These are phyloP conservation scores for Russula virescens DNA, from an alignment of 768 basidiomycete genomes.

Conservation along the genomic window DNA sequence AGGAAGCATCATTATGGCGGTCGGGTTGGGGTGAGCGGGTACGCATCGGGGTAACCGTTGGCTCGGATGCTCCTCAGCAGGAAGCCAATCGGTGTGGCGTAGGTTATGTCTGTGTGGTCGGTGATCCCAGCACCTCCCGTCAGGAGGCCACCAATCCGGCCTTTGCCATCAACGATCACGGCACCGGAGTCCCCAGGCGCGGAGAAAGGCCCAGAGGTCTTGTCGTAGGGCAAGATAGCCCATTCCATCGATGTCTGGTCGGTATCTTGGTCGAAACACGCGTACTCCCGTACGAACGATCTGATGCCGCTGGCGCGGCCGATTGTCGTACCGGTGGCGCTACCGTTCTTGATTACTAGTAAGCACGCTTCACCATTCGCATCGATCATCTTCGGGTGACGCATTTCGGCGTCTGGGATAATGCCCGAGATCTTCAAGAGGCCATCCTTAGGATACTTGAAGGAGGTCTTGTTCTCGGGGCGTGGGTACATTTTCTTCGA, in stretches of 20 bases:
- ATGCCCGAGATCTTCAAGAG: neutral
- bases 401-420: neutral
- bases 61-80: no score
- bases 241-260: constrained; percentile 17
- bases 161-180: neutral
- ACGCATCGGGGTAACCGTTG: no score
- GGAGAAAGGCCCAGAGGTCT: constrained; percentile 17
- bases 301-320: constrained; percentile 23
- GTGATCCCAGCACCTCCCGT: neutral
- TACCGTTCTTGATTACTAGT: constrained; percentile 24
- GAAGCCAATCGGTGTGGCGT: neutral
- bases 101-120: neutral
- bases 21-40: no score
- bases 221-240: constrained; percentile 9
- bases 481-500: neutral
- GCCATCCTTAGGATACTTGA: neutral
- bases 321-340: constrained; percentile 20
- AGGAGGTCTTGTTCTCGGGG: neutral
- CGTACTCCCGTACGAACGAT: constrained; percentile 10
- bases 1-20: no score
- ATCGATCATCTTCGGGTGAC: neutral
- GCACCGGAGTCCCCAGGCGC: neutral
- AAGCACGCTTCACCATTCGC: neutral
- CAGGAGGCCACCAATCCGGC: neutral
- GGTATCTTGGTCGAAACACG: neutral